Evolutionary conservation across 2,329 filamentous ascomycete genomes (phyloP), one percentile per base, ranked within the genome.

Genomic region (Fusarium devonianum): DNA sequence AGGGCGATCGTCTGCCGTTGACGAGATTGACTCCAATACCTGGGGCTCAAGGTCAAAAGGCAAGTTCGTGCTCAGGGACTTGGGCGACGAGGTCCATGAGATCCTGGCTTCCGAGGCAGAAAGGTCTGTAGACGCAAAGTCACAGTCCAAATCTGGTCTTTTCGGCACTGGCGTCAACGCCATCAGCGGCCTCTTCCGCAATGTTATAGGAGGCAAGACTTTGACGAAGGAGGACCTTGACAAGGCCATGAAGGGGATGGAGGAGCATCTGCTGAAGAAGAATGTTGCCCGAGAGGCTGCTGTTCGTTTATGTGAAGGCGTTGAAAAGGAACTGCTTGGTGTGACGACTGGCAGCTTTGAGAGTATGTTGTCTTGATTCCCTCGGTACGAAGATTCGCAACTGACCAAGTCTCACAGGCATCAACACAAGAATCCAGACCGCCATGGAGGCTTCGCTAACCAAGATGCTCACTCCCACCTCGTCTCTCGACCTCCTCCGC

Each of bases 211-310:
- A 44, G 94, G 95, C 57, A 97, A 97, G 78, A 90, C 88, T 1
- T 76, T 99, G 66, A 95, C 91, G 1, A 90, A 92, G 70, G 84
- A 89, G 58, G 93, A 97, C 67, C 81, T 99, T 16, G 88, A 91
- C 55, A 96, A 95, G 71, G 90, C 94, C 2, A 86, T 99, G 76
- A 94, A 93, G 73, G 89, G 88, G 22, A 97, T 99, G 91, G 91
- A 97, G 69, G 91, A 96, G 48, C 93, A 97, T 70, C 78, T 99
- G 6, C 75, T 99, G 51, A 87, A 88, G 74, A 99, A 99, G 78
- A 99, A 99, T 66, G 92, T 99, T 19, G 94, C 94, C 0, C 88
- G 90, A 42, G 94, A 97, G 77, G 94, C 94, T 12, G 94, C 93
- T 2, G 82, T 96, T 22, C 88, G 94, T 42, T 78, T 99, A 30